Base-by-base conservation (phyloP, 1,284 basidiomycete genomes). In the Moesziomyces sp. region DNA sequence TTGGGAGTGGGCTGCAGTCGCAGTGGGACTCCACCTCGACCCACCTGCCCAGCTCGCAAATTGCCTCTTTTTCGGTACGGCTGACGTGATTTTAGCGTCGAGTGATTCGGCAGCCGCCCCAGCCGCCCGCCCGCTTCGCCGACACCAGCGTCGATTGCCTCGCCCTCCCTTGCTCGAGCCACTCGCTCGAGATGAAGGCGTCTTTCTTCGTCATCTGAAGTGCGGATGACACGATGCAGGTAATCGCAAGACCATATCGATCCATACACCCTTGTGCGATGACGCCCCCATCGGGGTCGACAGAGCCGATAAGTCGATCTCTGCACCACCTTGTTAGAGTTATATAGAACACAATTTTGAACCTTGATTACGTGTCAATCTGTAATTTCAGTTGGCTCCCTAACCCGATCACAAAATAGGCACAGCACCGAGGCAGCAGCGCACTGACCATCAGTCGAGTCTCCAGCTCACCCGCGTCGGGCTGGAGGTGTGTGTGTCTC, bases 41-140 rank as follows among this genome's bases (percentile, higher is more conserved):
- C 26, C 26, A 28, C 26, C 26, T 7, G 26, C 26, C 26, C 26
- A 26, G 38, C 5, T 14, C 11, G 11, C 11, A 16, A 40, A 67
- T 72, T 58, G 52, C 63, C 69, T 72, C 64, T 67, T 72, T 62
- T 63, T 38, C 0, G 18, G 4, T 28, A 7, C 18, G 11, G 52
- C 64, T 72, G 69, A 72, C 69, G 69, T 72, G 69, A 72, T 72
- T 63, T 23, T 40, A 40, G 38, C 38, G 38, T 16, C 6, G 18
- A 4, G 16, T 16, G 35, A 35, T 35, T 35, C 16, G 35, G 16
- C 35, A 13, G 13, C 3, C 35, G 11, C 35, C 35, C 11, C 35
- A 13, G 13, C 3, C 35, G 11, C 35, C 35, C 11, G 35, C 13
- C 35, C 3, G 35, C 26, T 28, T 28, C 26, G 8, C 35, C 35